Conservation (phyloP, 192 early-diverging fungal genomes). For the Coemansia sp. region DNA sequence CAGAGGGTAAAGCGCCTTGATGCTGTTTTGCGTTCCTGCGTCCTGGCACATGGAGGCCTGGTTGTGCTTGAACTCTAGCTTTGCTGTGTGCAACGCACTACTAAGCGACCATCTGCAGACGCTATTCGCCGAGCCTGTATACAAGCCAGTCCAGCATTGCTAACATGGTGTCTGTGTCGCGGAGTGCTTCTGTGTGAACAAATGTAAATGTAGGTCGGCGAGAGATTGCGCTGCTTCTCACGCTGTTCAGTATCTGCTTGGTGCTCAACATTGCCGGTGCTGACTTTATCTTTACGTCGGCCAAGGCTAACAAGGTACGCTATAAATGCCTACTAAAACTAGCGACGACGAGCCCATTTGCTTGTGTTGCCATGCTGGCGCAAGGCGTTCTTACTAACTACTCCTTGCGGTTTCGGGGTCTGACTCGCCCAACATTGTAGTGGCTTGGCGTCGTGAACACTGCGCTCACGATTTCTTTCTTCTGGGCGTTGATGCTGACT, state of each 20-base stretch:
- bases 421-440: constrained; percentile 12
- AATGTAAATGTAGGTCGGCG: constrained; percentile 50
- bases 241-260: constrained; percentile 42
- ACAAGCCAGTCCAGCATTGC: neutral
- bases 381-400: neutral
- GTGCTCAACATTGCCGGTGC: constrained; percentile 46
- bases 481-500: constrained; percentile 46
- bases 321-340: neutral
- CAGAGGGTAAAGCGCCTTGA: neutral
- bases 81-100: neutral
- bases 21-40: neutral
- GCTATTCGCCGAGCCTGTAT: neutral
- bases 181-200: neutral
- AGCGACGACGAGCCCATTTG: neutral
- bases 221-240: constrained; percentile 54
- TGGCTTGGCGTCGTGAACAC: constrained; percentile 56
- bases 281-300: constrained; percentile 33
- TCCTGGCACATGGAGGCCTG: no score
- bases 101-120: neutral
- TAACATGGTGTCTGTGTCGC: neutral
- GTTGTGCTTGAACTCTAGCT: neutral
- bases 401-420: neutral
- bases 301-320: constrained; percentile 47
- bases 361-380: neutral
- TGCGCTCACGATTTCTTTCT: constrained; percentile 52